Percentiles rank a stretch among this genome's conserved stretches.
Evolutionary conservation across 2,329 filamentous ascomycete species (phyloP).

Genomic region (Chaetomium sp.): DNA sequence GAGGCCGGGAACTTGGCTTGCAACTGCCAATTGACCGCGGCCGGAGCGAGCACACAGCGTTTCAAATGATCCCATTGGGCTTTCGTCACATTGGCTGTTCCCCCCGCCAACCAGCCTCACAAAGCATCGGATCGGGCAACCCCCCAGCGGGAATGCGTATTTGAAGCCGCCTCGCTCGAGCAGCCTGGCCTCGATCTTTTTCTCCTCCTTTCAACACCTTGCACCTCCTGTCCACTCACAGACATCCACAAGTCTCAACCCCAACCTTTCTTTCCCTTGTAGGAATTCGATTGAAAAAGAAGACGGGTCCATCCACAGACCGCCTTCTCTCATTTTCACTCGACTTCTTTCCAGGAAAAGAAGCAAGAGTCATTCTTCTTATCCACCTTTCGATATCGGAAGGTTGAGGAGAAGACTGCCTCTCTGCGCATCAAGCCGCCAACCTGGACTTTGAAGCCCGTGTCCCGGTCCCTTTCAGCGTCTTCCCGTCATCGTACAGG

Average conservation of each 20-base stretch:
- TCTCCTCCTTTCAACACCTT: conserved; percentile 17
- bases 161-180: conserved; percentile 25
- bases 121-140: conserved; percentile 7
- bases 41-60: conserved; percentile 15
- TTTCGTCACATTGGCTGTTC: conserved; percentile 8
- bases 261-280: conserved; percentile 13
- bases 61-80: conserved; percentile 20
- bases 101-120: conserved; percentile 19
- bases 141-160: conserved; percentile 22
- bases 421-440: conserved; percentile 63
- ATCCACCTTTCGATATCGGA: conserved; percentile 55
- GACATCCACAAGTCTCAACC: conserved; percentile 21
- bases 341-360: conserved; percentile 38
- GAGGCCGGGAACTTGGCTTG: neutral
- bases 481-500: conserved; percentile 46
- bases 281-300: conserved; percentile 29
- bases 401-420: conserved; percentile 39
- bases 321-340: conserved; percentile 41
- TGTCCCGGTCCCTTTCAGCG: conserved; percentile 98
- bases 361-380: conserved; percentile 46
- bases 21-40: conserved; percentile 16
- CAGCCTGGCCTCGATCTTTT: conserved; percentile 16
- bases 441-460: conserved; percentile 99
- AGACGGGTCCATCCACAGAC: conserved; percentile 28
- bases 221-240: conserved; percentile 21